Conservation (phyloP, 345 rosid species). For the Ricinus communis region DNA sequence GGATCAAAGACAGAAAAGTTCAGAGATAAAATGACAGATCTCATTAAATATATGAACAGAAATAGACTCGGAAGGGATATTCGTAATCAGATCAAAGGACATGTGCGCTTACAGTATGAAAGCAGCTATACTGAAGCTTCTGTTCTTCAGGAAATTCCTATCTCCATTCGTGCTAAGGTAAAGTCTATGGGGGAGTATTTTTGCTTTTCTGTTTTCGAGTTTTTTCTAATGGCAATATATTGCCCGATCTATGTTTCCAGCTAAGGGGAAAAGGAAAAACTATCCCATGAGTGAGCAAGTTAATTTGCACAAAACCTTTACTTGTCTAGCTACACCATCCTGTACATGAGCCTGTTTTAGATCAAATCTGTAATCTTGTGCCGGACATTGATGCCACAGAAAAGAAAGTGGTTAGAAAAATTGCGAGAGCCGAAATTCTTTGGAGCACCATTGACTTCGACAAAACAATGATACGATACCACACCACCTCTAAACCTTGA, state of each 20-base stretch:
- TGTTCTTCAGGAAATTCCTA: conserved; percentile 79
- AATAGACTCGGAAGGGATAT: conserved; percentile 69
- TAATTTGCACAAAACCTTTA: background rate
- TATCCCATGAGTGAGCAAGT: background rate
- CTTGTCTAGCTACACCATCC: background rate
- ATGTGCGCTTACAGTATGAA: conserved; percentile 77
- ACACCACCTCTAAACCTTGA: background rate
- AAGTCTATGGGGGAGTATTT: background rate
- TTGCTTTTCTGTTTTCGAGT: background rate
- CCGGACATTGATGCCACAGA: no score
- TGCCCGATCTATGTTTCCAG: background rate
- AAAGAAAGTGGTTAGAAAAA: no score
- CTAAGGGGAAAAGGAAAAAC: background rate
- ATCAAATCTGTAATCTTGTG: no score
- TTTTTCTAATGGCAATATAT: background rate
- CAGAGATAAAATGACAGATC: conserved; percentile 92
- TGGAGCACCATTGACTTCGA: no score
- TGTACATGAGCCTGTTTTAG: no score
- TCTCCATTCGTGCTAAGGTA: conserved; percentile 93
- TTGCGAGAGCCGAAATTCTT: no score
- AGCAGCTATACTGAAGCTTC: conserved; percentile 78
- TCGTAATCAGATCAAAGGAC: conserved; percentile 73
- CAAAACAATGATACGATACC: no score
- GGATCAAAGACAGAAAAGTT: conserved; percentile 95
- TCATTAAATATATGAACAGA: conserved; percentile 81